Percentiles rank a stretch among this genome's conserved stretches.
Conservation (phyloP, 2,329 filamentous ascomycete species). For the Sclerotinia subarctica region DNA sequence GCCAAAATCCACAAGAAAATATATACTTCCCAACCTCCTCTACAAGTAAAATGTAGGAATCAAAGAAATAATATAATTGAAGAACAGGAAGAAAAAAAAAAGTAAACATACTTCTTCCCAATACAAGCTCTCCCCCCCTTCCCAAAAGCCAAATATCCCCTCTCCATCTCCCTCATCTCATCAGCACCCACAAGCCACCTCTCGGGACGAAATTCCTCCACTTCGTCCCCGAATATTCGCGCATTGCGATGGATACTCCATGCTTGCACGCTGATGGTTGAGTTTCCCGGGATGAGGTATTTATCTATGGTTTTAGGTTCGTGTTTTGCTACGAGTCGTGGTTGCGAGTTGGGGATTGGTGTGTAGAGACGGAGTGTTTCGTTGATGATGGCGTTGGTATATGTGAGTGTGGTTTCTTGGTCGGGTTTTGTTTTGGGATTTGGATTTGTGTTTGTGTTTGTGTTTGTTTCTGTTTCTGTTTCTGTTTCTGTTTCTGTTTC, state of each 20-base stretch:
- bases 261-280: slow-evolving; percentile 59
- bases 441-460: background rate
- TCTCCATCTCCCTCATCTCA: slow-evolving; percentile 68
- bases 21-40: too few relatives aligned
- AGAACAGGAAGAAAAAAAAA: background rate
- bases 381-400: slow-evolving; percentile 60
- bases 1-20: too few relatives aligned
- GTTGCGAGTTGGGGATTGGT: slow-evolving; percentile 65
- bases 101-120: slow-evolving; percentile 59
- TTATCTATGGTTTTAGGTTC: slow-evolving; percentile 54
- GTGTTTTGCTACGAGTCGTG: slow-evolving; percentile 51
- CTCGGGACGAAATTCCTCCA: slow-evolving; percentile 74
- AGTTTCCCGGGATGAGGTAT: slow-evolving; percentile 50
- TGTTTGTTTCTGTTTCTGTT: background rate
- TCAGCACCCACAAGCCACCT: slow-evolving; percentile 76
- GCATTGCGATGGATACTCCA: slow-evolving; percentile 58
- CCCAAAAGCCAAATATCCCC: slow-evolving; percentile 63
- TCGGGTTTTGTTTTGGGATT: background rate
- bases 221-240: slow-evolving; percentile 68
- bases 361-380: slow-evolving; percentile 62
- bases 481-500: background rate
- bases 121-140: slow-evolving; percentile 63
- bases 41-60: background rate
- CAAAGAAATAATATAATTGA: background rate
- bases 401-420: slow-evolving; percentile 47